Percentiles rank a stretch among this genome's conserved stretches.
These are phyloP conservation scores for Talaromyces sp. DNA, from an alignment of 2,329 filamentous ascomycete genomes.

Conservation along the genomic window DNA sequence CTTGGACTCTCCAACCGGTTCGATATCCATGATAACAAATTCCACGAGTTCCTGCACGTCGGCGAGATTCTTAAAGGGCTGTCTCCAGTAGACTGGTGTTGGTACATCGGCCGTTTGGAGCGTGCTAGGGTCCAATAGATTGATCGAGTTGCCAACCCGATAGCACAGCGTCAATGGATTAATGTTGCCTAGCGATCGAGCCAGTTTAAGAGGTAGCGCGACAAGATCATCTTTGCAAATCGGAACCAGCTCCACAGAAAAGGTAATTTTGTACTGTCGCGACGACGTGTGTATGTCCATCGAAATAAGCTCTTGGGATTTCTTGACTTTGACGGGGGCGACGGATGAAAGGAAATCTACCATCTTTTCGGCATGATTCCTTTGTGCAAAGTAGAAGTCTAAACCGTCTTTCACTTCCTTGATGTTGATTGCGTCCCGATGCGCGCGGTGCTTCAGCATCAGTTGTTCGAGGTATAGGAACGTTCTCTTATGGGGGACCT, in stretches of 20 bases:
- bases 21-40: conserved; percentile 93
- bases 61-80: conserved; percentile 76
- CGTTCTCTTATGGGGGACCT: conserved; percentile 90
- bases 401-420: conserved; percentile 94
- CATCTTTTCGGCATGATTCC: conserved; percentile 89
- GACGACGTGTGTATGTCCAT: conserved; percentile 85
- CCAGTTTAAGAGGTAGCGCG: conserved; percentile 83
- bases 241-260: conserved; percentile 80
- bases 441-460: conserved; percentile 88
- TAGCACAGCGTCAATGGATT: conserved; percentile 79
- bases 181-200: conserved; percentile 83
- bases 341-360: conserved; percentile 84
- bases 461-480: conserved; percentile 85
- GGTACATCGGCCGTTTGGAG: conserved; percentile 86
- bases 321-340: conserved; percentile 70
- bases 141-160: conserved; percentile 81
- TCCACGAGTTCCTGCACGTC: conserved; percentile 82
- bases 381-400: conserved; percentile 87
- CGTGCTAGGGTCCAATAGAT: conserved; percentile 82
- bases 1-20: conserved; percentile 66
- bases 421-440: conserved; percentile 93
- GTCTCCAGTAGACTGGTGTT: conserved; percentile 79
- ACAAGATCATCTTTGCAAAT: conserved; percentile 97
- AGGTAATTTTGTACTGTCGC: conserved; percentile 93
- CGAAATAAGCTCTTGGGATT: conserved; percentile 88